Evolutionary conservation across 164 flowering plant species (phyloP), one percentile per base, ranked within the genome.

Genomic region (grape (Vitis vinifera)): DNA sequence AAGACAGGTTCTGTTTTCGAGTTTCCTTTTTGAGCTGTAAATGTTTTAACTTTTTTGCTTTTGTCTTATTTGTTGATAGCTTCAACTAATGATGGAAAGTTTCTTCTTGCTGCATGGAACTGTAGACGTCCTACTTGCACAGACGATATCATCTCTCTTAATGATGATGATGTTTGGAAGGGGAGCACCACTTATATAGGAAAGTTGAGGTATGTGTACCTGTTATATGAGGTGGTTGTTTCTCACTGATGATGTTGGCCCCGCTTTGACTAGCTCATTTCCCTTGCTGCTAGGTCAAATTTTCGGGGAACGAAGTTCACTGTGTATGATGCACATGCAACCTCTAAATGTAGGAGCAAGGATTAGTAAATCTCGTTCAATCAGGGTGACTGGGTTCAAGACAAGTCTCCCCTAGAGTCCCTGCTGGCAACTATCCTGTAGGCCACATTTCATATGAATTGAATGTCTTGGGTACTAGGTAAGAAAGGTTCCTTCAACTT

Each of bases 401-500:
- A 68, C 88, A 88, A 79, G 93, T 89, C 15, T 82, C 89, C 16
- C 94, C 94, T 13, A 85, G 76, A 72, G 80, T 81, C 58, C 93
- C 93, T 56, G 73, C 87, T 68, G 93, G 90, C 56, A 90, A 86
- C 73, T 87, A 85, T 73, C 84, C 84, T 67, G 84, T 87, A 57
- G 88, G 89, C 19, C 92, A 88, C 75, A 79, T 92, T 61, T 76
- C 95, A 16, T 92, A 90, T 71, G 97, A 92, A 72, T 69, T 90
- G 68, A 89, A 92, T 75, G 92, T 87, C 65, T 76, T 92, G 75
- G 95, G 97, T 63, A 80, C 93, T 6, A 85, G 93, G 93, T 87
- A 74, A 62, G 62, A 50, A 17, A 61, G 10, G 63, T 8, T 0
- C 19, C 51, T 37, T 16, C 12, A 51, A 27, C 10, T 65, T 51